Base-by-base conservation (phyloP, 257 asterid species). In the Catharanthus roseus region DNA sequence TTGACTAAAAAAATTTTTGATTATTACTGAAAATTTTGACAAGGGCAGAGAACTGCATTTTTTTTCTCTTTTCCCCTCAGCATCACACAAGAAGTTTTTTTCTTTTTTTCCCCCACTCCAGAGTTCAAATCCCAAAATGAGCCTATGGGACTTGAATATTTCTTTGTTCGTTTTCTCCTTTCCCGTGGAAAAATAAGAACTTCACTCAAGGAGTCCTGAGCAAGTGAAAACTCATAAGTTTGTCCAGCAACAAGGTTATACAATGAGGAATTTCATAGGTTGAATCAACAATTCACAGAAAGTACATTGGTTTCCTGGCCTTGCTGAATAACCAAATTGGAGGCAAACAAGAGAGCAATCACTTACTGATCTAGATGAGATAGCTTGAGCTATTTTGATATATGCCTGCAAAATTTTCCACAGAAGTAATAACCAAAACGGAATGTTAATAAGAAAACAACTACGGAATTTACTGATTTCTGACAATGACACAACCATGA, bases 331-430 rank as follows among this genome's bases (percentile, higher is more conserved):
- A 68, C 63, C 44, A 45, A 68, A 31, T 44, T 26, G 61, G 68
- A 60, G 57, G n/a, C 49, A 66, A 47, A 51, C 31, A 61, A 60
- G 55, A 26, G 41, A 69, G 67, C 29, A 44, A 47, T 55, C 72
- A 85, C 98, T 89, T 90, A 93, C 98, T 55, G 97, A 78, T 61
- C 98, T 89, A 62, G 98, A 87, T 16, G 98, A 93, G 75, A 93
- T 68, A 70, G 98, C 98, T 84, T 93, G 98, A 58, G 98, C 98
- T 81, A 93, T 93, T 88, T 93, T 93, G 21, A 93, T 80, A 79
- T 89, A 93, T 51, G 98, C 98, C 98, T 93, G 78, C 86, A 87
- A 66, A 65, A 76, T 45, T 16, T 61, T 36, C 39, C 67, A 61
- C 8, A 39, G 18, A 49, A 61, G 15, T 39, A 33, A 31, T 18